A percentile compares a stretch with the other conserved stretches of the same genome.
phyloP scores from a whole-genome alignment of 805 yeast genomes.

The Sugiyamaella americana region DNA sequence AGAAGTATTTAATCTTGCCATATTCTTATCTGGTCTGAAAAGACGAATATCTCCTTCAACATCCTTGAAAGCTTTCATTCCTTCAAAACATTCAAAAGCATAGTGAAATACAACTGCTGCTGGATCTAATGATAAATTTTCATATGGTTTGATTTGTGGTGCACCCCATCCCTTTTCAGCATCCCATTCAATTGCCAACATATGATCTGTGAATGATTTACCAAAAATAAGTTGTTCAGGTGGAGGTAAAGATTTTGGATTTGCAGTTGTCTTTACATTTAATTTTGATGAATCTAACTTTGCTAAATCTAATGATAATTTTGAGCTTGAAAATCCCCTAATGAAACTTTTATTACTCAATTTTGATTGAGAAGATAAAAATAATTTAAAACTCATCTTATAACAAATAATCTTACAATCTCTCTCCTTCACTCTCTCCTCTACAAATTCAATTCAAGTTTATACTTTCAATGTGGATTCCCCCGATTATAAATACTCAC shows the following conservation, averaged over 20 bases:
- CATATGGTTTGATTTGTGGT: constrained; percentile 88
- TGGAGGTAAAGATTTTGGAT: constrained; percentile 52
- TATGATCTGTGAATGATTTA: constrained; percentile 75
- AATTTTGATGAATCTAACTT: constrained; percentile 53
- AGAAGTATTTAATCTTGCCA: constrained; percentile 83
- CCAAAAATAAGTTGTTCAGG: constrained; percentile 66
- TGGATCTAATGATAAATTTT: constrained; percentile 71
- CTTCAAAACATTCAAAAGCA: constrained; percentile 92
- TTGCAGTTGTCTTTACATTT: constrained; percentile 39
- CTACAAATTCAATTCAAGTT: no score
- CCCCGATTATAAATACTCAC: no score
- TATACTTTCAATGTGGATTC: no score
- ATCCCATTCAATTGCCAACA: constrained; percentile 83
- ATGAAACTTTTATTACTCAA: no score
- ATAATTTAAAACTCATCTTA: no score
- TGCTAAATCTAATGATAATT: constrained; percentile 23
- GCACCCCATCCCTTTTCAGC: constrained; percentile 71
- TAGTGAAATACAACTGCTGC: constrained; percentile 89
- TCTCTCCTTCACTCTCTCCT: no score
- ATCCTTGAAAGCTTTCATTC: constrained; percentile 83
- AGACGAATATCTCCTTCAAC: constrained; percentile 56
- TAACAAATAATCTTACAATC: no score
- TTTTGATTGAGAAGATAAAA: no score
- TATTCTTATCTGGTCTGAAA: constrained; percentile 88
- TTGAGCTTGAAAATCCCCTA: constrained; percentile 5